phyloP scores from a whole-genome alignment of 208 protist species.

The Angomonas ambiguus region DNA sequence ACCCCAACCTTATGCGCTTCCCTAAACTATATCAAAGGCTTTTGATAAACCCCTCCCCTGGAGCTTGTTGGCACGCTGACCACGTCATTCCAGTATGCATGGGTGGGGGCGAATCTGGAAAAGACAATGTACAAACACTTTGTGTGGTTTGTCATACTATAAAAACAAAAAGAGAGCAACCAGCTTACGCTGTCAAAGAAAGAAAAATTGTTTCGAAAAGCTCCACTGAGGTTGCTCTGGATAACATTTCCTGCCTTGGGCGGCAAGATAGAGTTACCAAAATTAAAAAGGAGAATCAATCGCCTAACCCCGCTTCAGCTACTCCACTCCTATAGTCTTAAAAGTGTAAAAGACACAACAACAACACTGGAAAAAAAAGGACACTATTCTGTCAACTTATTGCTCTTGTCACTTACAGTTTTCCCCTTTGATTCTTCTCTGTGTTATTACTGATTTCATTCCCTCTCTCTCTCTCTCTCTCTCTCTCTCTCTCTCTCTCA shows the following conservation, averaged over 20 bases:
- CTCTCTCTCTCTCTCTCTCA: constrained; percentile 4
- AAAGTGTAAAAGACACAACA: background rate
- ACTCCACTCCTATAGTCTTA: no score
- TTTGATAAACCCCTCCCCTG: constrained; percentile 46
- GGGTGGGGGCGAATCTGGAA: constrained; percentile 52
- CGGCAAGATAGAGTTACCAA: background rate
- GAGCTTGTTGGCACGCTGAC: constrained; percentile 81
- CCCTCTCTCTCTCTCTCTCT: background rate
- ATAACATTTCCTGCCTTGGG: background rate
- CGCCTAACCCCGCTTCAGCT: background rate
- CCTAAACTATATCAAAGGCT: constrained; percentile 42
- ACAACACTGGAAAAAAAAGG: background rate
- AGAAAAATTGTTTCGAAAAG: background rate
- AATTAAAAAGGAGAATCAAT: background rate
- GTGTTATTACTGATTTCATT: background rate
- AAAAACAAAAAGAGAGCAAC: constrained; percentile 52
- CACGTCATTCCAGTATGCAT: constrained; percentile 65
- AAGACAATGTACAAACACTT: constrained; percentile 78
- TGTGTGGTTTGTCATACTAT: constrained; percentile 75
- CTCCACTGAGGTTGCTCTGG: background rate
- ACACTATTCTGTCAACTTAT: background rate
- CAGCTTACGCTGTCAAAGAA: background rate
- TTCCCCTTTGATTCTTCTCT: background rate
- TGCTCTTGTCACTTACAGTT: background rate
- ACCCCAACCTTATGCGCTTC: constrained; percentile 59